A percentile compares a stretch with the other conserved stretches of the same genome.
Evolutionary conservation across 768 basidiomycete species (phyloP).

Genomic region (Termitomyces sp.): DNA sequence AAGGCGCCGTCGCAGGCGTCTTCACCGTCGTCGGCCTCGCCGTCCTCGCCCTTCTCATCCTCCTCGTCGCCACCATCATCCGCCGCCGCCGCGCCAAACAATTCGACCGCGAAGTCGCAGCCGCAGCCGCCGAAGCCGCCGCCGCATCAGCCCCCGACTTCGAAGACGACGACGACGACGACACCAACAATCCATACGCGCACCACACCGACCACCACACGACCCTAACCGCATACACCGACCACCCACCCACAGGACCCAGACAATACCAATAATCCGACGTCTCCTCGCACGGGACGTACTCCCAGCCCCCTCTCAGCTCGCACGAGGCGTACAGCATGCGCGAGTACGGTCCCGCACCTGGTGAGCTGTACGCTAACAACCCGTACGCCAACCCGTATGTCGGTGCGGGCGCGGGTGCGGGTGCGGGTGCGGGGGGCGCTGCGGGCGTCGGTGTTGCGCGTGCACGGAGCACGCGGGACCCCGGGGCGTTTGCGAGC

Average conservation of each 20-base stretch:
- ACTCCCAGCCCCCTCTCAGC: conserved; percentile 40
- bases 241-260: not conserved
- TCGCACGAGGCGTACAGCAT: conserved; percentile 44
- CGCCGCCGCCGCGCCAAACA: conserved; percentile 61
- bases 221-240: not conserved
- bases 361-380: conserved; percentile 33
- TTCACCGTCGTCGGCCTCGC: conserved; percentile 71
- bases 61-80: conserved; percentile 44
- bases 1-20: conserved; percentile 65
- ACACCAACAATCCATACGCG: conserved; percentile 29
- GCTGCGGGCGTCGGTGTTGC: conserved; percentile 43
- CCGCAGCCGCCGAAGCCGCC: conserved; percentile 65
- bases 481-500: conserved; percentile 25
- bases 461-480: conserved; percentile 31
- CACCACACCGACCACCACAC: not conserved
- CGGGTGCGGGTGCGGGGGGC: no score
- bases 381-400: conserved; percentile 26
- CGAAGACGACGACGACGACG: conserved; percentile 52
- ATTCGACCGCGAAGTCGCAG: conserved; percentile 72
- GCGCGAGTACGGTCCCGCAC: conserved; percentile 23
- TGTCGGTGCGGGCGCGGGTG: no score
- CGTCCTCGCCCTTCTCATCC: conserved; percentile 45
- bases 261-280: conserved; percentile 19
- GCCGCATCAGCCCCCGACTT: conserved; percentile 49
- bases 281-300: conserved; percentile 45